Evolutionary conservation across 805 yeast genomes (phyloP), one percentile per base, ranked within the genome.

Genomic region (Hanseniaspora lindneri): DNA sequence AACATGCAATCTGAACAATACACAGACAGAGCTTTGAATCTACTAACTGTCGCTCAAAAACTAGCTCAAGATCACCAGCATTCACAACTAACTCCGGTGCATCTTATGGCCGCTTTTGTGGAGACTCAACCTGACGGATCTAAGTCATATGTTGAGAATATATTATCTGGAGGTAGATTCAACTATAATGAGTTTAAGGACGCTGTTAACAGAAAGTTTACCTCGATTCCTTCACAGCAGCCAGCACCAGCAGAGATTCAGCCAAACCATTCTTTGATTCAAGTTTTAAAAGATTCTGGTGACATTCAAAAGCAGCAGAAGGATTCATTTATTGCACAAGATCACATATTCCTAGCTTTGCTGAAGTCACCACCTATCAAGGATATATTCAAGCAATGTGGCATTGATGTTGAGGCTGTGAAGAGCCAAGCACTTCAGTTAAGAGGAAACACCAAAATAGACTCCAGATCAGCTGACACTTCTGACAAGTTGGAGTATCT

Each of bases 401-500:
- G 73, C 28, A 72, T 89, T 28, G 82, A 80, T 34, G 64, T 74
- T 13, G 88, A 83, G 50, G 74, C 83, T 2, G 65, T 92, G 40
- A 84, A 83, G 61, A 77, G 77, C 44, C 95, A 87, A 58, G 77
- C 88, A 17, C 69, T 80, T 34, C 79, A 76, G 54, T 72, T 92
- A 50, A 81, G 98, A 64, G 98, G 97, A 27, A 80, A 74, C 60
- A 88, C 84, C 62, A 76, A 87, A 63, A 92, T 92, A 54, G 98
- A 92, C 60, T 82, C 95, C 1, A 77, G 96, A 61, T 81, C 79
- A 55, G 96, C 98, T 3, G 98, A 89, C 61, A 80, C 96, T 4
- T 83, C 89, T 13, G 77, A 82, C 47, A 74, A 81, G 53, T 77
- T 75, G 54, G 98, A 92, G 63, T 92, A 85, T 59, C 70, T 92